Evolutionary conservation across 139 green algal species (phyloP).

Genomic region (Desmodesmus armatus): DNA sequence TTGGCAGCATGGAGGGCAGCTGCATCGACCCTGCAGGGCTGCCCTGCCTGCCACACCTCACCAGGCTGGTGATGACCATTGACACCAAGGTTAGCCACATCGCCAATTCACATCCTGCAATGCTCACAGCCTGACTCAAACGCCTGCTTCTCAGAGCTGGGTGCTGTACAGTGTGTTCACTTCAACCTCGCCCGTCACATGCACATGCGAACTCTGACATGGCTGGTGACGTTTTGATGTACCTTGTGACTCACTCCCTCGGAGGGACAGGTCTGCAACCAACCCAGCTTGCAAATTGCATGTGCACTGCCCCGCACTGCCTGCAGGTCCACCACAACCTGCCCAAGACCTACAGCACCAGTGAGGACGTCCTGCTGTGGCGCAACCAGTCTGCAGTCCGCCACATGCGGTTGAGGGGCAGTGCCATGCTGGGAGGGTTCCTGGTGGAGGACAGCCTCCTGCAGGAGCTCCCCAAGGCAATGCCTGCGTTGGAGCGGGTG

Average conservation of each 20-base stretch:
- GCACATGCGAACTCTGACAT: not conserved
- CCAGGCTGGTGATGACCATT: slow-evolving; percentile 26
- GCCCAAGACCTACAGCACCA: not conserved
- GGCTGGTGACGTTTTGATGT: not conserved
- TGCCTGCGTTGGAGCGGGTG: not conserved
- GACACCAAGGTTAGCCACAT: not conserved
- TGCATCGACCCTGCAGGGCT: not conserved
- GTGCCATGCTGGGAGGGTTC: slow-evolving; percentile 2
- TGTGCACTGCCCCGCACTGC: not conserved
- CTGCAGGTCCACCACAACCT: not conserved
- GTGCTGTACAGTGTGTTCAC: not conserved
- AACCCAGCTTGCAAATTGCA: not conserved
- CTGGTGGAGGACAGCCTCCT: slow-evolving; percentile 15
- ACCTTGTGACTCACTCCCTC: not conserved
- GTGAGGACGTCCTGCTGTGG: slow-evolving; percentile 19
- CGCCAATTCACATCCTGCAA: not conserved
- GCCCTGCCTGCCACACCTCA: slow-evolving; percentile 1
- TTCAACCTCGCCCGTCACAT: not conserved
- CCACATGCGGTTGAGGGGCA: slow-evolving; percentile 6
- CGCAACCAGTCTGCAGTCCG: not conserved
- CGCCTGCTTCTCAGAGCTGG: not conserved
- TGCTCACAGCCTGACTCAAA: not conserved
- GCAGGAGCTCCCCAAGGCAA: not conserved
- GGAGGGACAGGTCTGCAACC: too few relatives aligned
- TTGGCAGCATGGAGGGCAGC: slow-evolving; percentile 4